Base-by-base conservation (phyloP, 257 asterid genomes). In the Anisodus tanguticus region DNA sequence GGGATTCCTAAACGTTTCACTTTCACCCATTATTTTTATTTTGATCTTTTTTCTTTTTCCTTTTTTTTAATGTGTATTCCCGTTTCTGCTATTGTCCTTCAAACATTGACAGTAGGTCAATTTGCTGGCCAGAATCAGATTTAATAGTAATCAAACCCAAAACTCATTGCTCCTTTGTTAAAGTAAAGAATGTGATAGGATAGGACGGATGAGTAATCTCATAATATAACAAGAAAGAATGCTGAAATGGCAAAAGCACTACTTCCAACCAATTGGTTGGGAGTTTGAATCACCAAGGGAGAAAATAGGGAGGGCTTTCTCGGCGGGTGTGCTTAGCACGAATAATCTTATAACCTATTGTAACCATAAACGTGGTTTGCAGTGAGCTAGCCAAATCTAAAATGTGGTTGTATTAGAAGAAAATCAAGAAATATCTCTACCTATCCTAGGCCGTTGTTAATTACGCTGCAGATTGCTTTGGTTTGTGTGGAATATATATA, bases 111-210 rank as follows among this genome's bases (percentile, higher is more conserved):
- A 8, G 11, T 67, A 67, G 22, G 51, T 37, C 3, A 5, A 67
- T 67, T 39, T 69, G 31, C 54, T 69, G 22, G 31, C 4, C 3
- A 11, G 54, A 69, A 41, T 16, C 54, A 69, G 49, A 39, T 69
- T 8, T 41, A 69, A 4, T 69, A 16, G 78, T 41, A 41, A 69
- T n/a, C 79, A 71, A 71, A 45, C 58, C 57, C 79, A 71, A n/a
- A 71, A 71, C 39, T 43, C 9, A n/a, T 71, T 45, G 58, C 58
- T n/a, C 39, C 79, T 71, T 71, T 22, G 58, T 45, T 71, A 17
- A n/a, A 4, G 39, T 45, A 5, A 43, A n/a, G 58, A 45, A n/a
- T 45, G 79, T 43, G 58, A n/a, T 71, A 43, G 35, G 35, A 31
- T 31, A 31, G 39, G 79, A 71, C 3, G 39, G 63, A 58, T 2